Evolutionary conservation across 441 rosid genomes (phyloP).

Genomic region (Erodium moschatum): DNA sequence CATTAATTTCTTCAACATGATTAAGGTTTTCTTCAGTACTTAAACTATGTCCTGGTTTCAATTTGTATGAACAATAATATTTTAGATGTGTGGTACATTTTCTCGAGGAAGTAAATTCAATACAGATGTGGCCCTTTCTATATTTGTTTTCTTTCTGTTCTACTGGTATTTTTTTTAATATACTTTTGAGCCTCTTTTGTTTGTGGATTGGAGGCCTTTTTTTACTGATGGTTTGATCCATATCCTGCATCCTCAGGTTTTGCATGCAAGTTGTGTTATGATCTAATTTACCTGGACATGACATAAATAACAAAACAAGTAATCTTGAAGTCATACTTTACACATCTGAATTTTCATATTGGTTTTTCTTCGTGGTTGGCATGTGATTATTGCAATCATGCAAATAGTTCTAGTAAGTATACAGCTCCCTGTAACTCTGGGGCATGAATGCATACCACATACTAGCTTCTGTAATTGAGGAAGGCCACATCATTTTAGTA

Average conservation of each 20-base stretch:
- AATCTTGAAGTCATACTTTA: neutral
- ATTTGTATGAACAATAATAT: neutral
- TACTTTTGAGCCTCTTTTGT: conserved; percentile 2
- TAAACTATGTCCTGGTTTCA: neutral
- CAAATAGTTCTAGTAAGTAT: neutral
- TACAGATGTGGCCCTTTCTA: neutral
- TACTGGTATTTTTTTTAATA: neutral
- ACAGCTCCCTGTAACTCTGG: neutral
- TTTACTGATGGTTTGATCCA: neutral
- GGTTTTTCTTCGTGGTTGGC: neutral
- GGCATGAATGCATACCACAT: neutral
- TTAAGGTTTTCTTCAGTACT: too few species aligned
- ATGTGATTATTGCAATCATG: too few species aligned
- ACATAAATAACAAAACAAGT: neutral
- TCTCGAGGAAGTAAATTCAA: neutral
- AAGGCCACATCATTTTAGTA: neutral
- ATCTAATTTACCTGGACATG: neutral
- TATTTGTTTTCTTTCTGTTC: neutral
- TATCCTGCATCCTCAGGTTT: neutral
- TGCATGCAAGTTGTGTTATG: neutral
- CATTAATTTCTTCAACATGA: neutral
- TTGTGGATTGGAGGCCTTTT: neutral
- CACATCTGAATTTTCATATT: neutral
- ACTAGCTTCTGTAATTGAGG: neutral
- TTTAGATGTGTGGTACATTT: neutral